A percentile compares a stretch with the other conserved stretches of the same genome.
phyloP scores from a whole-genome alignment of 345 rosid genomes.

The Schrenkiella parvula region DNA sequence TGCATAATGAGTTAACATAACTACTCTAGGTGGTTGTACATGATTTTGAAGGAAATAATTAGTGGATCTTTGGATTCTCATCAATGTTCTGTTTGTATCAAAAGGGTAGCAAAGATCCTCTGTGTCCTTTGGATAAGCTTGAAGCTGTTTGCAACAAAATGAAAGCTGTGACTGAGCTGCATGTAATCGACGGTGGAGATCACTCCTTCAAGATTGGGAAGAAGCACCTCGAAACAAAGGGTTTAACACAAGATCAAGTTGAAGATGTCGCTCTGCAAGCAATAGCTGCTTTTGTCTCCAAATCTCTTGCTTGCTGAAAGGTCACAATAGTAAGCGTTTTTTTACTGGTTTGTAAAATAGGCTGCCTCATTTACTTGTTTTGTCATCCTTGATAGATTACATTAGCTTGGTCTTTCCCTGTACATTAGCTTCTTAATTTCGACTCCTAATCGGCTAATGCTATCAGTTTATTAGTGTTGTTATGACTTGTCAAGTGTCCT shows the following conservation, averaged over 20 bases:
- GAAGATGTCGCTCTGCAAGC: conserved; percentile 59
- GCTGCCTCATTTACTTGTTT: not conserved
- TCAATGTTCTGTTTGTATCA: not conserved
- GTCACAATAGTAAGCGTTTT: not conserved
- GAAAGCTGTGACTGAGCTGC: conserved; percentile 45
- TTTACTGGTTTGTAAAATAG: not conserved
- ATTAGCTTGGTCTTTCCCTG: not conserved
- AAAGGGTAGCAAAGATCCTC: conserved; percentile 55
- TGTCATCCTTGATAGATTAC: not conserved
- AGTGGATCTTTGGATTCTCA: not conserved
- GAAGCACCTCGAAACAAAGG: conserved; percentile 51
- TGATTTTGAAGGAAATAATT: not conserved
- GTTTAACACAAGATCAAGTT: conserved; percentile 51
- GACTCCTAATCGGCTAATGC: not conserved
- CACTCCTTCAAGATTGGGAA: conserved; percentile 82
- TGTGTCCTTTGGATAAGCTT: conserved; percentile 71
- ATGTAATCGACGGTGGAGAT: conserved; percentile 79
- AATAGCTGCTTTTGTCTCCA: conserved; percentile 44
- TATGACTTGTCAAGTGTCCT: not conserved
- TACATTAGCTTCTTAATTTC: not conserved
- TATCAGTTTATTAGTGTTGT: not conserved
- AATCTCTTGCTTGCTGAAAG: conserved; percentile 27
- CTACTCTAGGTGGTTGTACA: not conserved
- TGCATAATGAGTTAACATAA: not conserved
- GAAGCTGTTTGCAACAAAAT: conserved; percentile 61